A percentile compares a stretch with the other conserved stretches of the same genome.
Conservation (phyloP, 1,284 basidiomycete genomes). For the Pyrrhoderma noxium region DNA sequence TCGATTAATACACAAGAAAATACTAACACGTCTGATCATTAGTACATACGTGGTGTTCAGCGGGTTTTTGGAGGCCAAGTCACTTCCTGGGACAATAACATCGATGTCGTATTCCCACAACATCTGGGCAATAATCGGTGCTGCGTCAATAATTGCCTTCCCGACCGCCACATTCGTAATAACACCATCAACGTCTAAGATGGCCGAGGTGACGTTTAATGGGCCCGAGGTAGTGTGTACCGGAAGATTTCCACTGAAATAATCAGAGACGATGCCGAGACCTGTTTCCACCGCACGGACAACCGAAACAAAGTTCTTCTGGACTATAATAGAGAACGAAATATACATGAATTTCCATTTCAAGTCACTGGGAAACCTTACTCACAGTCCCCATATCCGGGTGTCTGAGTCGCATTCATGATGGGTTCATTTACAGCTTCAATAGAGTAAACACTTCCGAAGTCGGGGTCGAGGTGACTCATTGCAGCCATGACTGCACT, state of each 20-base stretch:
- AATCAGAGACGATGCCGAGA: conserved; percentile 42
- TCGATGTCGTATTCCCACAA: conserved; percentile 29
- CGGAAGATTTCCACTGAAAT: conserved; percentile 1
- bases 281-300: conserved; percentile 57
- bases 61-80: conserved; percentile 24
- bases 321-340: conserved; percentile 38
- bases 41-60: conserved; percentile 46
- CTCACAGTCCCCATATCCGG: conserved; percentile 60
- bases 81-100: conserved; percentile 25
- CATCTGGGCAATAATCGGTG: conserved; percentile 44
- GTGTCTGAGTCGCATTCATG: conserved; percentile 57
- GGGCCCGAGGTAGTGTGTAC: conserved; percentile 14
- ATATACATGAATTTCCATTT: background rate
- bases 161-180: conserved; percentile 29
- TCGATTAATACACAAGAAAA: background rate
- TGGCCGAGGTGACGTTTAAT: conserved; percentile 13
- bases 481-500: conserved; percentile 69
- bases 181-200: background rate
- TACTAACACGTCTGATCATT: too few species aligned
- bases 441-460: conserved; percentile 59
- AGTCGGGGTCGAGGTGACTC: conserved; percentile 59
- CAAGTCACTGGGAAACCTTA: background rate
- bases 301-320: conserved; percentile 60
- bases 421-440: conserved; percentile 73
- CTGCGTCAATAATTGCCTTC: conserved; percentile 38